A percentile compares a stretch with the other conserved stretches of the same genome.
These are phyloP conservation scores for Monotropa hypopitys DNA, from an alignment of 179 eudicot species.

Conservation along the genomic window DNA sequence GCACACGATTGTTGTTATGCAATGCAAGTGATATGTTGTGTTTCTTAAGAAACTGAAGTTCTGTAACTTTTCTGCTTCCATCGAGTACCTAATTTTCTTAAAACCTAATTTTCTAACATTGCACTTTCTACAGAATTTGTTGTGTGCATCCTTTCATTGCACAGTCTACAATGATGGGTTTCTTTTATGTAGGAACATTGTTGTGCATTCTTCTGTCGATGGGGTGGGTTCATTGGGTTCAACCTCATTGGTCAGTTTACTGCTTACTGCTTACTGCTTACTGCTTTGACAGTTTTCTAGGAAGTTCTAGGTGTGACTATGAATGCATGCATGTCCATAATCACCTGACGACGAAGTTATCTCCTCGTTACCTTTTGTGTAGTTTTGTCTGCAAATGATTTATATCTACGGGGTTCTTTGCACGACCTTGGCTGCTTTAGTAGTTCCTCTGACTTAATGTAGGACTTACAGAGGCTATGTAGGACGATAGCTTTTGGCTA, in stretches of 20 bases:
- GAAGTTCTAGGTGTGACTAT: background rate
- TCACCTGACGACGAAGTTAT: background rate
- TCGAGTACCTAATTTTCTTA: background rate
- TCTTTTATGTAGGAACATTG: constrained; percentile 19
- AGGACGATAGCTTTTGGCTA: background rate
- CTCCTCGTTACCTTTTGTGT: background rate
- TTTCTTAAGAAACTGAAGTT: background rate
- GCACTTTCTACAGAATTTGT: background rate
- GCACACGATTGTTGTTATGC: background rate
- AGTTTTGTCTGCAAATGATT: background rate
- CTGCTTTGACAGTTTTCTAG: background rate
- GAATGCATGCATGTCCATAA: background rate
- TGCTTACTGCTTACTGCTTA: background rate
- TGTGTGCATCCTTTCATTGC: background rate
- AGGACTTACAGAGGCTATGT: background rate
- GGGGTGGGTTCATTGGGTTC: constrained; percentile 31
- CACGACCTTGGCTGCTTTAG: background rate
- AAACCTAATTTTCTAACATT: background rate
- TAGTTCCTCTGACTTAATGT: background rate
- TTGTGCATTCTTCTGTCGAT: constrained; percentile 27
- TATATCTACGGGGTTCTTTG: background rate
- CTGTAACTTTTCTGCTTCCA: background rate
- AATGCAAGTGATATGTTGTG: background rate
- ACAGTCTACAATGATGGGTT: background rate
- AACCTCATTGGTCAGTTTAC: constrained; percentile 30